phyloP scores from a whole-genome alignment of 352 stramenopile species.

The Phytophthora lateralis region DNA sequence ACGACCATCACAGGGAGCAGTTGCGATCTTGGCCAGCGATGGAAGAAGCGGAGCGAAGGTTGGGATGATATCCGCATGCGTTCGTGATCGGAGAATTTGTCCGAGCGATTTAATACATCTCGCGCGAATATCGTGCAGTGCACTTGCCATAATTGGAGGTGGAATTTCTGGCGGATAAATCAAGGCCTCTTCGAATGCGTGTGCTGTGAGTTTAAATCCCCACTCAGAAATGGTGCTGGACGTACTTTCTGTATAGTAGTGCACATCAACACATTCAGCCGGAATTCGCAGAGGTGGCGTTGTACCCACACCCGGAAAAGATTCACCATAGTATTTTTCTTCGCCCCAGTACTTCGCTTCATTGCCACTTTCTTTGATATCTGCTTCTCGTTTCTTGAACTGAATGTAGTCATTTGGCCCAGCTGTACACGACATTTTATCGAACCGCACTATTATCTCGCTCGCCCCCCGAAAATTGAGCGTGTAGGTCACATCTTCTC shows the following conservation, averaged over 20 bases:
- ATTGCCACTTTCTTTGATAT: constrained; percentile 18
- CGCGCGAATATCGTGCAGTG: constrained; percentile 60
- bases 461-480: constrained; percentile 68
- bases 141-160: constrained; percentile 42
- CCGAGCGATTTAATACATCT: constrained; percentile 64
- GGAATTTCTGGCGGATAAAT: constrained; percentile 61
- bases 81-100: constrained; percentile 34
- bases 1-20: constrained; percentile 42
- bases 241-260: constrained; percentile 70
- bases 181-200: constrained; percentile 62
- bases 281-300: constrained; percentile 70
- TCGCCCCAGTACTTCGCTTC: constrained; percentile 62
- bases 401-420: constrained; percentile 81
- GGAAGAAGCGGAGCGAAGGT: constrained; percentile 35
- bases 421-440: constrained; percentile 72
- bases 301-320: constrained; percentile 69
- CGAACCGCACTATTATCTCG: constrained; percentile 85
- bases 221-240: constrained; percentile 59
- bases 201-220: constrained; percentile 83
- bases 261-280: constrained; percentile 61
- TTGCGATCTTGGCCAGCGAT: constrained; percentile 49
- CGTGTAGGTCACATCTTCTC: constrained; percentile 66
- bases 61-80: constrained; percentile 11
- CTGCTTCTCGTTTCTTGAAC: constrained; percentile 61
- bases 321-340: constrained; percentile 72